phyloP scores from a whole-genome alignment of 2,329 filamentous ascomycete species.

The Apiospora arundinis region DNA sequence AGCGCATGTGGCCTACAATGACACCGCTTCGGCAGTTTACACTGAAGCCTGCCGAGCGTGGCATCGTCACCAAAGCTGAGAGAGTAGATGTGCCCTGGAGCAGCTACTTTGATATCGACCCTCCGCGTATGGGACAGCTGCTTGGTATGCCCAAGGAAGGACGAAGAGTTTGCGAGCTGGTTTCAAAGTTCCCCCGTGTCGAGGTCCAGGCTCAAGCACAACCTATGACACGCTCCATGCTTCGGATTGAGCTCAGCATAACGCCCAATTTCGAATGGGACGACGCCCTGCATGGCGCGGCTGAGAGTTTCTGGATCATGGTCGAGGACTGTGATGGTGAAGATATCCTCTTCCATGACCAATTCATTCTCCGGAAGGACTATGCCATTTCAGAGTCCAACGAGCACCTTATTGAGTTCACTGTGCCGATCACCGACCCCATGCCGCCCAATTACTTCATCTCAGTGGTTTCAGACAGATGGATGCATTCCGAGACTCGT shows the following conservation, averaged over 20 bases:
- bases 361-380: slow-evolving; percentile 88
- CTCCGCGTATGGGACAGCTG: slow-evolving; percentile 94
- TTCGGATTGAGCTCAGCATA: slow-evolving; percentile 88
- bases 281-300: slow-evolving; percentile 81
- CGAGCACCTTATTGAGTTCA: slow-evolving; percentile 95
- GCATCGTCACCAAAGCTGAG: slow-evolving; percentile 91
- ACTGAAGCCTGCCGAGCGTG: slow-evolving; percentile 68
- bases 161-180: slow-evolving; percentile 81
- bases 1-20: slow-evolving; percentile 99
- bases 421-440: slow-evolving; percentile 93
- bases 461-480: slow-evolving; percentile 90
- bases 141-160: slow-evolving; percentile 90
- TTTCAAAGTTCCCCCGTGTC: slow-evolving; percentile 91
- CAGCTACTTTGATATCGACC: slow-evolving; percentile 95
- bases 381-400: slow-evolving; percentile 86
- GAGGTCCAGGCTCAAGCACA: slow-evolving; percentile 94
- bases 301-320: slow-evolving; percentile 95
- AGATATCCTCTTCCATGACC: slow-evolving; percentile 92
- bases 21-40: slow-evolving; percentile 91
- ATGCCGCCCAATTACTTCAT: slow-evolving; percentile 99
- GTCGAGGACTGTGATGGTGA: slow-evolving; percentile 98
- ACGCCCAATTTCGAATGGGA: slow-evolving; percentile 98
- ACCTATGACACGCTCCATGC: slow-evolving; percentile 91
- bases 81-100: slow-evolving; percentile 92
- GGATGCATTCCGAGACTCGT: slow-evolving; percentile 98